Evolutionary conservation across 805 yeast genomes (phyloP), one percentile per base, ranked within the genome.

Genomic region (Kuraishia borneana): DNA sequence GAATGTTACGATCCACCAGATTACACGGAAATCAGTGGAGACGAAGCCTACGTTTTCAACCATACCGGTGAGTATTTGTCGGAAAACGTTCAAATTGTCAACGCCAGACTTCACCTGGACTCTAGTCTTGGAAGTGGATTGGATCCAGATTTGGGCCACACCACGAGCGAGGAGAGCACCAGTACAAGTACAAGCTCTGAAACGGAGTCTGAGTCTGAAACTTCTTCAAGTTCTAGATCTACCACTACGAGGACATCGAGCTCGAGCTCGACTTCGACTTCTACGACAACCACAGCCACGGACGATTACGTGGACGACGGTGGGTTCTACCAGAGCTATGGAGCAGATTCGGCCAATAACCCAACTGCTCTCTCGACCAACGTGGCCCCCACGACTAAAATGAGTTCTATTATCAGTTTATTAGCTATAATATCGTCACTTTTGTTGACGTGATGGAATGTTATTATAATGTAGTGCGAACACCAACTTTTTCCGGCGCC

Each of bases 1-100:
- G 65, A 72, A 34, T 74, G 94, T 49, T 81, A 83, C 56, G 84
- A 70, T 47, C 71, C 85, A 25, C 95, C 96, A 20, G 45, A 61
- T 9, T 70, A 60, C 23, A 66, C 76, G 20, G 44, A 47, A 28
- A 42, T 51, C 17, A 50, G 53, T 33, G 79, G 78, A 32, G 52
- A 68, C 33, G 54, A 48, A 30, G 60, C 80, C 0, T 78, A 79
- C 49, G 54, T 61, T 16, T 83, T 64, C 61, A 73, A 73, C 30
- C 63, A 53, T 47, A 44, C 65, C 21, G 65, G 59, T 41, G 65
- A 66, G 38, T 64, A 61, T 45, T 59, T 69, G n/a, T 61, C 63
- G 30, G 69, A 65, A 31, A 58, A 61, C 35, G 61, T 88, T 31
- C 64, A 63, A 47, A 64, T 87, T 47, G 71, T 88, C 14, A 73